Evolutionary conservation across 768 basidiomycete species (phyloP), one percentile per base, ranked within the genome.

Genomic region (Lentinula aciculospora): DNA sequence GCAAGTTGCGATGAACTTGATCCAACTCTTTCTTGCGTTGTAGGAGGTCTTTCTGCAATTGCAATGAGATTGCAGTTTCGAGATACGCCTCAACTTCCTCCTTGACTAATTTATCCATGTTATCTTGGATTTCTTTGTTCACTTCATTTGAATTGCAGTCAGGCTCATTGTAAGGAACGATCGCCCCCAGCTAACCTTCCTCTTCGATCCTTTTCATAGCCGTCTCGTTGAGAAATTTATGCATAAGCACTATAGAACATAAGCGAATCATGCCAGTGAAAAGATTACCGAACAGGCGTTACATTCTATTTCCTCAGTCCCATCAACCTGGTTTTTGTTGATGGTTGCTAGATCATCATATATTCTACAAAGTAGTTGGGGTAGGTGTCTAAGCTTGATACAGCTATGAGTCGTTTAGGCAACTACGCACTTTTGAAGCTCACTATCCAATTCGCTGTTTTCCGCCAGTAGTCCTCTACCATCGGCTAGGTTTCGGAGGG

Each of bases 221-320:
- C 50, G 80, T 72, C 10, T 72, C 68, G 51, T 78, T 62, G 19
- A 83, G 65, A 13, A 78, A 69, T 13, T 80, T 71, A 48, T 80
- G 68, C 40, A 83, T 70, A 29, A 84, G 74, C 21, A 66, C 82
- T 84, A 63, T 6, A 32, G 12, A 39, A 25, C 3, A 56, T n/a
- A 50, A 29, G 19, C 15, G 17, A 13, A 29, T 19, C 19, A n/a
- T 34, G 28, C 10, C 48, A 9, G 17, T 21, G 29, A 27, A 45
- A 40, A 25, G 21, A 56, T 40, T 54, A 39, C 3, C 13, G 25
- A 36, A 10, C 31, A 62, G n/a, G n/a, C n/a, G 72, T 54, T 55
- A 78, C 83, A 65, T 66, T 81, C 74, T 48, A 86, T 78, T 56
- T 83, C 81, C 10, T 72, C 65, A 6, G 79, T 70, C 4, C 75